Evolutionary conservation across 2,329 filamentous ascomycete species (phyloP).

Genomic region (Colletotrichum sp.): DNA sequence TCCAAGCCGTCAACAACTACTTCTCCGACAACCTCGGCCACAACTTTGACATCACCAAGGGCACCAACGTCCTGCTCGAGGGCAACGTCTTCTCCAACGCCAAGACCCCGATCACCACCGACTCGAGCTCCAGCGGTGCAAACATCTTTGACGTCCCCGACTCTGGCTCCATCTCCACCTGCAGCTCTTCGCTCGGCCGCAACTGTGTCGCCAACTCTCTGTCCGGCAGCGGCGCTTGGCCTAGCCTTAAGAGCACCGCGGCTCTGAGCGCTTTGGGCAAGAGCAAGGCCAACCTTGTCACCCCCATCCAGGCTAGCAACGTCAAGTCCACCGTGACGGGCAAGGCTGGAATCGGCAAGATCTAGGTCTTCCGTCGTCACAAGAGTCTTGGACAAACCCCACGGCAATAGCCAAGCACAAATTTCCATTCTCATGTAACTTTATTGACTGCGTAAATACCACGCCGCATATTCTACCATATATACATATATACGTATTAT

Average conservation of each 20-base stretch:
- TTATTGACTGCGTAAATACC: not conserved
- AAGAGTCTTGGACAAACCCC: fast-evolving
- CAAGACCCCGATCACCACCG: constrained; percentile 39
- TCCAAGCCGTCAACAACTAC: constrained; percentile 49
- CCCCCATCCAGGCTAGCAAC: not conserved
- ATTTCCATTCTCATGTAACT: not conserved
- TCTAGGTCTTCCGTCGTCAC: not conserved
- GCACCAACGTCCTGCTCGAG: constrained; percentile 41
- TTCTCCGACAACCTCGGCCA: constrained; percentile 47
- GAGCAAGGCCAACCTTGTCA: constrained; percentile 21
- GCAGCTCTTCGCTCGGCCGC: constrained; percentile 29
- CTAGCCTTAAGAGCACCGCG: not conserved
- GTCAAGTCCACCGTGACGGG: not conserved
- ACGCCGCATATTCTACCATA: not conserved
- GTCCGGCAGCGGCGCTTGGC: constrained; percentile 30
- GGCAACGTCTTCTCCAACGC: constrained; percentile 50
- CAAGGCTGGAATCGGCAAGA: not conserved
- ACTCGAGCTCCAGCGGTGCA: constrained; percentile 27
- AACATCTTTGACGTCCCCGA: constrained; percentile 26
- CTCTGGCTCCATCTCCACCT: constrained; percentile 15
- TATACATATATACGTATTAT: not conserved
- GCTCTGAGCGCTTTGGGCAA: constrained; percentile 14
- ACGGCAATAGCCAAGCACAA: not conserved
- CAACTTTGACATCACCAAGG: constrained; percentile 44
- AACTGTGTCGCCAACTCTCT: constrained; percentile 32